A percentile compares a stretch with the other conserved stretches of the same genome.
phyloP scores from a whole-genome alignment of 495 filamentous ascomycete species.

The Neurospora sp. region DNA sequence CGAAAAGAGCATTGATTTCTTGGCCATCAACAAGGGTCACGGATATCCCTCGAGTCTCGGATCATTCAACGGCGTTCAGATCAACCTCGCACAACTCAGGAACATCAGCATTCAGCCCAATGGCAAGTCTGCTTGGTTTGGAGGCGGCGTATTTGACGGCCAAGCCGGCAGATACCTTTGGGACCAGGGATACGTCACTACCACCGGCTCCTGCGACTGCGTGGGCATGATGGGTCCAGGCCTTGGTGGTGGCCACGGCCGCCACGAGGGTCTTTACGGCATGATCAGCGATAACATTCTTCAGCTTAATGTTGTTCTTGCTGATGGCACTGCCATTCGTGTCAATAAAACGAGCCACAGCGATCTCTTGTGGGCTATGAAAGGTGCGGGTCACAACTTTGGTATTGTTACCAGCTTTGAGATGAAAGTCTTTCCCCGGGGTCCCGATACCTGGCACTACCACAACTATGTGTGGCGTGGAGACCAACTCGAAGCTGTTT shows the following conservation, averaged over 20 bases:
- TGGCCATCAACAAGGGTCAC: not conserved
- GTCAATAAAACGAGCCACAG: not conserved
- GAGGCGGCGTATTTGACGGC: not conserved
- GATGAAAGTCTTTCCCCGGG: constrained; percentile 34
- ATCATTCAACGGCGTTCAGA: not conserved
- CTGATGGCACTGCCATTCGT: not conserved
- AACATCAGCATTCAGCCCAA: not conserved
- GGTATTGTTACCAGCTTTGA: constrained; percentile 47
- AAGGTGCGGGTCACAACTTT: constrained; percentile 54
- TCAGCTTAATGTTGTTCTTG: not conserved
- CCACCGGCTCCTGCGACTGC: constrained; percentile 47
- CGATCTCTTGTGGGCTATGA: constrained; percentile 52
- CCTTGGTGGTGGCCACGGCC: not conserved
- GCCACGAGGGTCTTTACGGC: not conserved
- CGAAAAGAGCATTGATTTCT: not conserved
- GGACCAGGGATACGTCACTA: not conserved
- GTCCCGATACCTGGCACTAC: constrained; percentile 28
- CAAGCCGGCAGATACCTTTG: not conserved
- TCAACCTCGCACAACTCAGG: not conserved
- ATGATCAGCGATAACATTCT: not conserved
- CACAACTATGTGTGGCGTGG: constrained; percentile 37
- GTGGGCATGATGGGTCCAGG: constrained; percentile 31
- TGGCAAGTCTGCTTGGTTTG: not conserved
- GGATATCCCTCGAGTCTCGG: not conserved
- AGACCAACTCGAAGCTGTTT: constrained; percentile 42